Evolutionary conservation across 2,329 filamentous ascomycete species (phyloP).

Genomic region (Drechslerella dactyloides): DNA sequence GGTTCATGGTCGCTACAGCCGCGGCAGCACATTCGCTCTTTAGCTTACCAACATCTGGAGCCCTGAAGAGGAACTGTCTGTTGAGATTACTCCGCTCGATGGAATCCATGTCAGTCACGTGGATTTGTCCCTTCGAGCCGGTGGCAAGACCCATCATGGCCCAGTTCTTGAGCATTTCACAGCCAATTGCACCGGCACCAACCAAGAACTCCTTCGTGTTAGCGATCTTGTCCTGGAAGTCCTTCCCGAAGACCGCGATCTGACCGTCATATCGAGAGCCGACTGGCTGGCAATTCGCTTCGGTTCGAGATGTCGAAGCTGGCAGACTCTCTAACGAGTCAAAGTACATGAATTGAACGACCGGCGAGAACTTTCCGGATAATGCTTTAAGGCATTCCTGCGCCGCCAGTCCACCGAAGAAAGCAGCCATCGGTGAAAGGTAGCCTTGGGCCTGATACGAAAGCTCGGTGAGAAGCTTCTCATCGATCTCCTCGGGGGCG

Average conservation of each 20-base stretch:
- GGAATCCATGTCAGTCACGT: constrained; percentile 94
- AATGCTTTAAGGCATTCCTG: constrained; percentile 97
- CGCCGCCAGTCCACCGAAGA: constrained; percentile 90
- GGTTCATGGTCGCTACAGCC: constrained; percentile 95
- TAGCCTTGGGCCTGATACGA: constrained; percentile 94
- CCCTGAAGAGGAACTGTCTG: constrained; percentile 92
- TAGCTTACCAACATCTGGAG: constrained; percentile 90
- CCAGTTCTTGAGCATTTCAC: constrained; percentile 99
- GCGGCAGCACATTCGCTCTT: constrained; percentile 94
- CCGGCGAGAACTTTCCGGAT: constrained; percentile 96
- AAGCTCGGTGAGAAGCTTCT: constrained; percentile 89
- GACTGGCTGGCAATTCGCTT: constrained; percentile 84
- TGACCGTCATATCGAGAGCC: constrained; percentile 93
- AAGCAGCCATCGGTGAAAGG: constrained; percentile 86
- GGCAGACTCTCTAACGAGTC: constrained; percentile 97
- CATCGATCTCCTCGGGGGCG: constrained; percentile 78
- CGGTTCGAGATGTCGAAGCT: constrained; percentile 73
- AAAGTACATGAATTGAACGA: constrained; percentile 95
- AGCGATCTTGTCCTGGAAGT: constrained; percentile 91
- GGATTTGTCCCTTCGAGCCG: constrained; percentile 86
- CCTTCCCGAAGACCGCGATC: constrained; percentile 91
- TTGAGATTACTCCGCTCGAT: constrained; percentile 99
- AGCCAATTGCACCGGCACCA: constrained; percentile 94
- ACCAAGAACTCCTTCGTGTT: constrained; percentile 94
- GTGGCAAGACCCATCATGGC: constrained; percentile 95